Evolutionary conservation across 2,329 filamentous ascomycete genomes (phyloP), one percentile per base, ranked within the genome.

Genomic region (Colletotrichum tropicicola): DNA sequence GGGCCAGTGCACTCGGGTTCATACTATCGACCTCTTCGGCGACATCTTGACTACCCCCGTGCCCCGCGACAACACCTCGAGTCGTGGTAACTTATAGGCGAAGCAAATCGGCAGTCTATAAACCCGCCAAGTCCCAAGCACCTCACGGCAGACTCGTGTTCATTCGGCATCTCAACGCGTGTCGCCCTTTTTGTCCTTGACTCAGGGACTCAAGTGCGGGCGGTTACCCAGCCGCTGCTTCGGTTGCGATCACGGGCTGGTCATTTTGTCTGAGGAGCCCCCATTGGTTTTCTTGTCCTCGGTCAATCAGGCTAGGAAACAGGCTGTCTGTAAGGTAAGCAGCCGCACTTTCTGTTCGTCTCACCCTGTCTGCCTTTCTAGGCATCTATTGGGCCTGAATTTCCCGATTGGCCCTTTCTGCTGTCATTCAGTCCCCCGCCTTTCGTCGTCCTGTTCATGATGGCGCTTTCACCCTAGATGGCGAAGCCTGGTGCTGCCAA

Each of bases 11-110:
- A 28, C 32, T 15, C 32, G 12, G 32, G 32, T 21, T 47, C 30
- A 37, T 25, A n/a, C 30, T 47, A 45, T 23, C 25, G 47, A 43
- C n/a, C n/a, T n/a, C n/a, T 45, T 47, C 54, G 45, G 55, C 55
- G 15, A 59, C 55, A 23, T 32, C 47, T 53, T 30, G 19, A 23
- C 15, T 32, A 17, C 41, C 47, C 43, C 45, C 21, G 47, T 64
- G 57, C 61, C 57, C 57, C 44, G 62, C 62, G 57, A 65, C 49
- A 17, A 62, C 43, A 23, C 35, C 12, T 45, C 39, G 27, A 60
- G 35, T 25, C 51, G 47, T 21, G 28, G 43, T 30, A 39, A 51
- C 37, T 56, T 32, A 27, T 23, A 54, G 21, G 43, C 44, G 6
- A 17, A 49, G 15, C 49, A 19, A 43, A 44, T 23, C 32, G 15